phyloP scores from a whole-genome alignment of 495 filamentous ascomycete species.

The Collariella sp. region DNA sequence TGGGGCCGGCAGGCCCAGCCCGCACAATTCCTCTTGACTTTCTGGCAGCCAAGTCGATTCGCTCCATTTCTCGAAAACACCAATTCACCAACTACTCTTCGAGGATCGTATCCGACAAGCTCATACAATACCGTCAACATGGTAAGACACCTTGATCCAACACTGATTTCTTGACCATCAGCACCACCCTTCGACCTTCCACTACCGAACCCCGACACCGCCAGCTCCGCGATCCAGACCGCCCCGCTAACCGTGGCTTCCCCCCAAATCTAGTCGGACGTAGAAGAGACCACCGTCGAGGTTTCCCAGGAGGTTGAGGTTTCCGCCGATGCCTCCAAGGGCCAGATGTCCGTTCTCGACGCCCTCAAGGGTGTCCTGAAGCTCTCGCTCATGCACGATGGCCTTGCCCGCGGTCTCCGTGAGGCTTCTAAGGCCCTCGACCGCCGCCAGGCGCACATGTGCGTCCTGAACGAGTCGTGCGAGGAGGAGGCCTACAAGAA shows the following conservation, averaged over 20 bases:
- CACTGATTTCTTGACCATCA: not conserved
- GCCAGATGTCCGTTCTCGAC: slow-evolving; percentile 95
- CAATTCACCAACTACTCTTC: slow-evolving; percentile 34
- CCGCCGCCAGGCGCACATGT: slow-evolving; percentile 97
- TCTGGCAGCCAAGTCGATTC: slow-evolving; percentile 5
- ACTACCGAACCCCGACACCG: not conserved
- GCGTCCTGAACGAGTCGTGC: slow-evolving; percentile 96
- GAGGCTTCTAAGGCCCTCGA: slow-evolving; percentile 97
- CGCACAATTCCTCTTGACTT: slow-evolving; percentile 22
- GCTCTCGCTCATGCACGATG: slow-evolving; percentile 98
- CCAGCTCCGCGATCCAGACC: not conserved
- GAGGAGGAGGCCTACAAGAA: slow-evolving; percentile 99
- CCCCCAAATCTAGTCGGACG: slow-evolving; percentile 44
- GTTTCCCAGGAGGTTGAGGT: slow-evolving; percentile 87
- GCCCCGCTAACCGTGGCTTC: slow-evolving; percentile 19
- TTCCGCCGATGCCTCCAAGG: slow-evolving; percentile 71
- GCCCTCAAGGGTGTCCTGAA: slow-evolving; percentile 97
- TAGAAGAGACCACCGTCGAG: slow-evolving; percentile 70
- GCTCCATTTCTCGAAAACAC: slow-evolving; percentile 12
- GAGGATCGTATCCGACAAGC: slow-evolving; percentile 46
- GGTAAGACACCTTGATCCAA: slow-evolving; percentile 33
- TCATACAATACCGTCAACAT: slow-evolving; percentile 41
- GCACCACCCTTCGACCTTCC: not conserved
- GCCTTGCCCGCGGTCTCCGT: slow-evolving; percentile 93
- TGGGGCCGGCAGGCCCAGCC: slow-evolving; percentile 8